These are phyloP conservation scores for Trichoderma harzianum DNA, from an alignment of 2,329 filamentous ascomycete species.

Conservation along the genomic window DNA sequence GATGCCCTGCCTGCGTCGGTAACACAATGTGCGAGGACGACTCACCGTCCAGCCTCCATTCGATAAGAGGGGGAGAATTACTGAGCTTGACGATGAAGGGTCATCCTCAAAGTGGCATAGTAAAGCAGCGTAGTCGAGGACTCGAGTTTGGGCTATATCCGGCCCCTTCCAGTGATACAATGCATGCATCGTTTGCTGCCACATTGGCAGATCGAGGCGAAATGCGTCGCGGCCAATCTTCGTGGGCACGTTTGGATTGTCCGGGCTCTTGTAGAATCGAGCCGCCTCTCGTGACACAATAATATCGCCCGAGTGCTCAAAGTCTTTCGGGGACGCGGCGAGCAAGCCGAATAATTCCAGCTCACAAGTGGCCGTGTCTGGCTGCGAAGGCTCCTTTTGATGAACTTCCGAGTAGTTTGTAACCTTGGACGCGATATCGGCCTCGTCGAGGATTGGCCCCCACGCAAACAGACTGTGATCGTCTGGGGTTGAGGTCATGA, in stretches of 20 bases:
- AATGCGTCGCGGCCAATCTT: neutral
- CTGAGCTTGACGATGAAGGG: neutral
- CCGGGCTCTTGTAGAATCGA: neutral
- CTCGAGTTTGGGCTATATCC: neutral
- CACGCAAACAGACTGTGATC: neutral
- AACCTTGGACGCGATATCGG: neutral
- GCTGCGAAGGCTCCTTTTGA: neutral
- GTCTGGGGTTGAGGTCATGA: neutral
- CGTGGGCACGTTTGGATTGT: neutral
- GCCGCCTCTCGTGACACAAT: neutral
- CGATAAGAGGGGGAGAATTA: neutral
- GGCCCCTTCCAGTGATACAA: neutral
- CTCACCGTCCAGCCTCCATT: neutral
- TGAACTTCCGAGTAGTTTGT: neutral
- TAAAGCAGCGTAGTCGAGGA: neutral
- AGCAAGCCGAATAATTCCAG: neutral
- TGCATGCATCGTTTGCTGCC: neutral
- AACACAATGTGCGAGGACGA: neutral
- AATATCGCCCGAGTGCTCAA: neutral
- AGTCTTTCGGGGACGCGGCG: neutral
- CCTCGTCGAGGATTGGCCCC: neutral
- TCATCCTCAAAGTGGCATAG: neutral
- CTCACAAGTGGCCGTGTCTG: neutral
- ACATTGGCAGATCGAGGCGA: neutral
- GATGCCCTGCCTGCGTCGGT: neutral